A percentile compares a stretch with the other conserved stretches of the same genome.
Evolutionary conservation across 768 basidiomycete genomes (phyloP).

Genomic region (Panus rudis): DNA sequence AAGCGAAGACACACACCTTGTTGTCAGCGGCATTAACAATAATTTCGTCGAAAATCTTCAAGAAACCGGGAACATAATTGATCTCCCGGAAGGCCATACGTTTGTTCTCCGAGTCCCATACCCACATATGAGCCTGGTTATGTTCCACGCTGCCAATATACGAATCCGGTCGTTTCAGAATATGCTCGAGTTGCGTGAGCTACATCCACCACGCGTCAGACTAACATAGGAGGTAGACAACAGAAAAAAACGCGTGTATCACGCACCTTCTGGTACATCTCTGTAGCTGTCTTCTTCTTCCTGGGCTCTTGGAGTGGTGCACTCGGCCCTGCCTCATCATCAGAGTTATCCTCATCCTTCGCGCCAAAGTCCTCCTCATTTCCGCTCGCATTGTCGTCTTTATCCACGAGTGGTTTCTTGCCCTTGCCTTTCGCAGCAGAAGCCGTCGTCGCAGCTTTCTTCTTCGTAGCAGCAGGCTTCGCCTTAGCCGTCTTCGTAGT

Average conservation of each 20-base stretch:
- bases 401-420: constrained; percentile 63
- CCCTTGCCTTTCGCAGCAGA: constrained; percentile 36
- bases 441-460: constrained; percentile 39
- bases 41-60: constrained; percentile 99
- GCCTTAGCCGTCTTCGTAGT: constrained; percentile 31
- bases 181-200: constrained; percentile 94
- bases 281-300: constrained; percentile 85
- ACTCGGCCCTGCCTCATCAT: constrained; percentile 27
- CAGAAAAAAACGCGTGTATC: background rate
- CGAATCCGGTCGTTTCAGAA: constrained; percentile 84
- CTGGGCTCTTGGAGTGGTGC: constrained; percentile 20
- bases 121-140: constrained; percentile 87
- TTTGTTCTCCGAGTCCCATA: constrained; percentile 77
- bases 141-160: constrained; percentile 97
- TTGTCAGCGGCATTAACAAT: constrained; percentile 99
- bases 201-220: constrained; percentile 26
- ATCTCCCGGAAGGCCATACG: constrained; percentile 79
- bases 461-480: constrained; percentile 35
- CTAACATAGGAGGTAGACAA: background rate
- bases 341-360: constrained; percentile 37
- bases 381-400: constrained; percentile 52
- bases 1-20: constrained; percentile 58
- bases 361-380: constrained; percentile 40
- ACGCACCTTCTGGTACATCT: constrained; percentile 83
- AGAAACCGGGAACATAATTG: constrained; percentile 93